Base-by-base conservation (phyloP, 2,329 filamentous ascomycete species). In the Xylaria sp. region DNA sequence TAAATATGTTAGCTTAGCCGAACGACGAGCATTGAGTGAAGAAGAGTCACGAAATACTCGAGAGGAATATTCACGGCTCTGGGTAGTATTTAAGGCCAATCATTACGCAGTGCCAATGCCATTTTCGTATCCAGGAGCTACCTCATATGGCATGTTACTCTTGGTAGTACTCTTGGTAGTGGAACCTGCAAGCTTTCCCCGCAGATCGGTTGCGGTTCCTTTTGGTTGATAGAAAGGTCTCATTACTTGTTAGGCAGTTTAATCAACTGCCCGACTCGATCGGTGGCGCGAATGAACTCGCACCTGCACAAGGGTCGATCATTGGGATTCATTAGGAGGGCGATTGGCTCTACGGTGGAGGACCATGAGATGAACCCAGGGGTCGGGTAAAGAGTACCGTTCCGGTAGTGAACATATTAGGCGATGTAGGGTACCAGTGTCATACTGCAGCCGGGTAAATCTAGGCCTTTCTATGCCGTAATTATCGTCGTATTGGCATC, bases 101-200 rank as follows among this genome's bases (percentile, higher is more conserved):
- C 17, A 44, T 67, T 54, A 44, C 36, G 17, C 42, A 62, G 36
- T 48, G 40, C 42, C 60, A 51, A 63, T 56, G 26, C 51, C 36
- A 46, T 56, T 31, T 48, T 48, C 42, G 33, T 56, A 20, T 36
- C 31, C 31, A 17, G 17, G 31, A 31, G 40, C 60, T 63, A 48
- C 54, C 59, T 36, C 23, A 59, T 59, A 62, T 67, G 63, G 67
- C 58, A 69, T 59, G 69, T 66, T 71, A 69, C 67, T 53, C 67
- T 63, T 53, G 31, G 6, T 23, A 59, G 66, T 66, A 69, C 67
- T 53, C 67, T 63, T 53, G 31, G 6, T 23, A 59, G 66, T 66
- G 66, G 63, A 61, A 64, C 63, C 53, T 28, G 42, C 51, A 65
- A 42, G 63, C 53, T 31, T 61, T 49, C 67, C 54, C 60, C 64